phyloP scores from a whole-genome alignment of 768 basidiomycete genomes.

The Suillus subaureus region DNA sequence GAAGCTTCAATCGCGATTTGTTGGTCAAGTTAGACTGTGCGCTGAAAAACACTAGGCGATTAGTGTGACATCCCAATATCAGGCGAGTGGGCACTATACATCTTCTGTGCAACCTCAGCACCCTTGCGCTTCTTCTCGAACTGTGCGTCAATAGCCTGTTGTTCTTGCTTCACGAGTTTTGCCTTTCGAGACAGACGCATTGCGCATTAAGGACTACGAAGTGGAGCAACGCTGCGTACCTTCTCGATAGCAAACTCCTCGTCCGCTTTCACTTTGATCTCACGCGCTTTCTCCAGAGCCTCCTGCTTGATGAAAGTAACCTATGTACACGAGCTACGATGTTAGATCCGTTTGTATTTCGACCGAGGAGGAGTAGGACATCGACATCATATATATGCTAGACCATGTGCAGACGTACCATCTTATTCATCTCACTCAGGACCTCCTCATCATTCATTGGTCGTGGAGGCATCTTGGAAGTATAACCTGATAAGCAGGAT shows the following conservation, averaged over 20 bases:
- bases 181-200: constrained; percentile 53
- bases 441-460: constrained; percentile 95
- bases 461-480: constrained; percentile 62
- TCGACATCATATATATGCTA: constrained; percentile 8
- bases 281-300: constrained; percentile 94
- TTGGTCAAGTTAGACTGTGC: constrained; percentile 96
- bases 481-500: background rate
- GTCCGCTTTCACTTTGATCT: constrained; percentile 96
- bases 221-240: constrained; percentile 40
- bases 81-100: constrained; percentile 52
- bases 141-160: constrained; percentile 89
- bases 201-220: background rate
- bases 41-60: constrained; percentile 41
- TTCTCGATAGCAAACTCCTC: constrained; percentile 99
- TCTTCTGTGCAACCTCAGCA: constrained; percentile 93
- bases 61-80: background rate
- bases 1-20: constrained; percentile 88
- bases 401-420: constrained; percentile 56
- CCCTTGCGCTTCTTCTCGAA: constrained; percentile 97
- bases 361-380: constrained; percentile 11
- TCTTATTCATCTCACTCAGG: constrained; percentile 97
- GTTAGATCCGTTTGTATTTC: constrained; percentile 12
- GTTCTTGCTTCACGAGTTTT: constrained; percentile 95
- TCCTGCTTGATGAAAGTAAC: constrained; percentile 99
- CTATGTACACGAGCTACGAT: constrained; percentile 40